phyloP scores from a whole-genome alignment of 2,329 filamentous ascomycete species.

The Biscogniauxia mediterranea region DNA sequence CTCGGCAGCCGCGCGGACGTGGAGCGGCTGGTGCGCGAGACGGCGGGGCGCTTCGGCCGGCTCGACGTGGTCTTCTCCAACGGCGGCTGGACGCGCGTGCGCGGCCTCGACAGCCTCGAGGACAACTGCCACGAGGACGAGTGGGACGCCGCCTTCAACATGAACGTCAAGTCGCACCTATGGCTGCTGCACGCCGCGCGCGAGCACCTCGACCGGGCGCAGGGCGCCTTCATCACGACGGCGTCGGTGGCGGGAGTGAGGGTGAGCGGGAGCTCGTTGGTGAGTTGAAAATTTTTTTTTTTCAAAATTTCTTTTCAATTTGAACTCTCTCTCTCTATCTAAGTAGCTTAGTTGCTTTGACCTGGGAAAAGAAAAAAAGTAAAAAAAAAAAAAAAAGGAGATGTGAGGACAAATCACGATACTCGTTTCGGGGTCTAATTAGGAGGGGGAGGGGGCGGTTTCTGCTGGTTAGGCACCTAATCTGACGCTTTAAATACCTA shows the following conservation, averaged over 20 bases:
- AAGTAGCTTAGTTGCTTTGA: too few relatives aligned
- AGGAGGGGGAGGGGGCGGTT: background rate
- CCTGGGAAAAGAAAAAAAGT: too few relatives aligned
- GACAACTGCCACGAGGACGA: constrained; percentile 56
- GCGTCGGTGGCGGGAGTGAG: constrained; percentile 64
- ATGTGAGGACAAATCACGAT: background rate
- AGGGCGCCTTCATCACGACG: constrained; percentile 63
- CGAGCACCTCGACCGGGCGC: constrained; percentile 51
- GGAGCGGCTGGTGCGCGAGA: constrained; percentile 55
- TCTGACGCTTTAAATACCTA: too few relatives aligned
- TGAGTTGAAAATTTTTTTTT: constrained; percentile 25
- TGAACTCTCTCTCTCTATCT: too few relatives aligned
- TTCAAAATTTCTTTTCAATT: too few relatives aligned
- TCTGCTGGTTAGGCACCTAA: too few relatives aligned
- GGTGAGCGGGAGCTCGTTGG: constrained; percentile 59
- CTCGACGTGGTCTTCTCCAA: constrained; percentile 80
- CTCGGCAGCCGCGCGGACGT: constrained; percentile 60
- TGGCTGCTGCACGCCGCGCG: constrained; percentile 58
- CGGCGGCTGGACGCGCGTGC: constrained; percentile 55
- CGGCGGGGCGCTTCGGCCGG: constrained; percentile 60
- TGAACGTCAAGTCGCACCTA: constrained; percentile 63
- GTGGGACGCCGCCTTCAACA: constrained; percentile 58
- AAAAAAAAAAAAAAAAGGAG: background rate
- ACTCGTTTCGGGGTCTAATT: background rate
- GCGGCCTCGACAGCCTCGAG: constrained; percentile 46